These are phyloP conservation scores for Cinnamomum chago DNA, from an alignment of 164 flowering plant genomes.

Conservation along the genomic window DNA sequence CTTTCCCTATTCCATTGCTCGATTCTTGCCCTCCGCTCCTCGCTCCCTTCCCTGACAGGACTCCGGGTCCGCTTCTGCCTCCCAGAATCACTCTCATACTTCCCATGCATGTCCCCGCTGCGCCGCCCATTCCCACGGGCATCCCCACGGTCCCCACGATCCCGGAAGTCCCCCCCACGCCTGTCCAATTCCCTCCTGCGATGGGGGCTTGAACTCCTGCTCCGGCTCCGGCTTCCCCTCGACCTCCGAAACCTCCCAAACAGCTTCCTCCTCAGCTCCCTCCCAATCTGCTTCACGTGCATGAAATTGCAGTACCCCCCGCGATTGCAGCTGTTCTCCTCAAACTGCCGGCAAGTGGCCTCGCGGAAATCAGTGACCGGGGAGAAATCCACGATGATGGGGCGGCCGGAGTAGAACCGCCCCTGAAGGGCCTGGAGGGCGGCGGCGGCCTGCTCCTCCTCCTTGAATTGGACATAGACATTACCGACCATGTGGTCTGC, in stretches of 20 bases:
- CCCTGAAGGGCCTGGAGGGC: constrained; percentile 62
- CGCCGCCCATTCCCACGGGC: constrained; percentile 32
- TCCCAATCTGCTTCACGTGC: constrained; percentile 64
- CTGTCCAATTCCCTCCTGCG: constrained; percentile 32
- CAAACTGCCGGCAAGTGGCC: constrained; percentile 72
- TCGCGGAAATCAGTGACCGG: constrained; percentile 77
- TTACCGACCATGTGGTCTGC: constrained; percentile 88
- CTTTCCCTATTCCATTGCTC: constrained; percentile 78
- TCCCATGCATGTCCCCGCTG: constrained; percentile 28
- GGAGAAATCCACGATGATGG: constrained; percentile 71
- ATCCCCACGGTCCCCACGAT: constrained; percentile 18
- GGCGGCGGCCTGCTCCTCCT: constrained; percentile 82
- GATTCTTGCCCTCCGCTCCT: constrained; percentile 72
- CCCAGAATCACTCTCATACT: constrained; percentile 33
- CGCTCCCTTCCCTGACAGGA: constrained; percentile 65
- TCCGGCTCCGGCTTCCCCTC: constrained; percentile 39
- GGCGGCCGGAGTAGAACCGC: constrained; percentile 77
- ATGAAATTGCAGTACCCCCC: constrained; percentile 79
- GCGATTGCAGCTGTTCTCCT: constrained; percentile 72
- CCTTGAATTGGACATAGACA: constrained; percentile 78
- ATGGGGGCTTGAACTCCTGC: constrained; percentile 47
- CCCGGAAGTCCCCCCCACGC: constrained; percentile 25
- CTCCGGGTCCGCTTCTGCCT: constrained; percentile 35
- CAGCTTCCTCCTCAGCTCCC: constrained; percentile 58
- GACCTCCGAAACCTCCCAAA: constrained; percentile 44